These are phyloP conservation scores for Komagataella mondaviorum DNA, from an alignment of 805 yeast species.

Conservation along the genomic window DNA sequence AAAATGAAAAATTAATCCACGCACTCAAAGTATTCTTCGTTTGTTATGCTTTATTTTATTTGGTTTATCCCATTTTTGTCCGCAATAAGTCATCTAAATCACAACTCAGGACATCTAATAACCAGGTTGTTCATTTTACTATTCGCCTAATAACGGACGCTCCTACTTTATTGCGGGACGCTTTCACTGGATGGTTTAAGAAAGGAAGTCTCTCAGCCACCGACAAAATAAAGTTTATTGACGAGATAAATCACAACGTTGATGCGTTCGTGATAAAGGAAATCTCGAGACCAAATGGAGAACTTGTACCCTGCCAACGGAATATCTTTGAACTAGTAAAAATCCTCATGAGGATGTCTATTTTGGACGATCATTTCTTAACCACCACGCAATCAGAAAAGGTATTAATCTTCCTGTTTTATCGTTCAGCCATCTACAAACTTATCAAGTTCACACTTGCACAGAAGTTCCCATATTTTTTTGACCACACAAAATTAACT, in stretches of 20 bases:
- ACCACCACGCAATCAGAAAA: conserved; percentile 6
- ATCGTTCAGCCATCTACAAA: conserved; percentile 9
- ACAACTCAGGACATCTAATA: not conserved
- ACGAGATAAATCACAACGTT: not conserved
- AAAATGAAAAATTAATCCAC: not conserved
- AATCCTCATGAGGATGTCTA: conserved; percentile 5
- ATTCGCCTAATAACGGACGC: not conserved
- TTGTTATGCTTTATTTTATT: not conserved
- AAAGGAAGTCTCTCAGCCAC: not conserved
- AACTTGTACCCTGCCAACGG: not conserved
- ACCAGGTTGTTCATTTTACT: not conserved
- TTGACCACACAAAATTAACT: conserved; percentile 4
- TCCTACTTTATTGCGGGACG: not conserved
- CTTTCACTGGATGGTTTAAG: not conserved
- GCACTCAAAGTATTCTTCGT: not conserved
- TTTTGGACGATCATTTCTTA: conserved; percentile 5
- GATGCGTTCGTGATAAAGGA: not conserved
- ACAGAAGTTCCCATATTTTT: conserved; percentile 1
- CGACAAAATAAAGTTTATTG: not conserved
- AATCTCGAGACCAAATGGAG: not conserved
- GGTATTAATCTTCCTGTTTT: conserved; percentile 12
- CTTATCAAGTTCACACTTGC: conserved; percentile 9
- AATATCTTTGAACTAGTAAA: not conserved
- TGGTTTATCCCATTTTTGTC: not conserved
- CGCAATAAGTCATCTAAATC: not conserved